phyloP scores from a whole-genome alignment of 2,329 filamentous ascomycete species.

The Alternaria hordeiaustralica region DNA sequence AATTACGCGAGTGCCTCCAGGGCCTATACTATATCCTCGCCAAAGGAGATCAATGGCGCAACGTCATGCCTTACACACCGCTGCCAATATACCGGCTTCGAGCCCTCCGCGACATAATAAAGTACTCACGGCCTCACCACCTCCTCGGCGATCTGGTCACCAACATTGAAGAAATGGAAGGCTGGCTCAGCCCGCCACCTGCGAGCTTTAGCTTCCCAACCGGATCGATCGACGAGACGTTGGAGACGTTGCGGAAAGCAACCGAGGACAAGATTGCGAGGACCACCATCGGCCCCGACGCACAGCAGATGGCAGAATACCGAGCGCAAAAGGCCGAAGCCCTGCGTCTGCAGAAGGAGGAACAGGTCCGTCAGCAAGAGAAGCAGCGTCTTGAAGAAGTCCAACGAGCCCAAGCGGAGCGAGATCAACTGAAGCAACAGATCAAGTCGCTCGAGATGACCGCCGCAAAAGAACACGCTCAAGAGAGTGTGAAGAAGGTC shows the following conservation, averaged over 20 bases:
- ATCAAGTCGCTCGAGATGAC: background rate
- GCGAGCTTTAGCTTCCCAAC: background rate
- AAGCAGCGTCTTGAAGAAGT: background rate
- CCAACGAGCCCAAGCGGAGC: background rate
- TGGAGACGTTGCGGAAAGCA: background rate
- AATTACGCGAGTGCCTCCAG: background rate
- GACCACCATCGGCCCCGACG: background rate
- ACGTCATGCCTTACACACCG: constrained; percentile 8
- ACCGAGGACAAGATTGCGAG: background rate
- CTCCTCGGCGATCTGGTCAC: background rate
- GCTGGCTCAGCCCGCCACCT: constrained; percentile 3
- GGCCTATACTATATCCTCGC: background rate
- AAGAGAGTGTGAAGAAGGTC: background rate
- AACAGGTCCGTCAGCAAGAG: background rate
- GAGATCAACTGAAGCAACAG: background rate
- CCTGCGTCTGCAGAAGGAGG: background rate
- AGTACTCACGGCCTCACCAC: background rate
- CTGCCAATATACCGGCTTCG: constrained; percentile 1
- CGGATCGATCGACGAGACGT: background rate
- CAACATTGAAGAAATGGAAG: constrained; percentile 4
- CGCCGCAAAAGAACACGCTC: background rate
- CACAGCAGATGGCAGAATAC: background rate
- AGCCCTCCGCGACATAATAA: background rate
- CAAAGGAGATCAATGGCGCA: background rate
- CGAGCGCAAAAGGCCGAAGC: background rate